Evolutionary conservation across 2,329 filamentous ascomycete species (phyloP).

Genomic region (Penicillium sp.): DNA sequence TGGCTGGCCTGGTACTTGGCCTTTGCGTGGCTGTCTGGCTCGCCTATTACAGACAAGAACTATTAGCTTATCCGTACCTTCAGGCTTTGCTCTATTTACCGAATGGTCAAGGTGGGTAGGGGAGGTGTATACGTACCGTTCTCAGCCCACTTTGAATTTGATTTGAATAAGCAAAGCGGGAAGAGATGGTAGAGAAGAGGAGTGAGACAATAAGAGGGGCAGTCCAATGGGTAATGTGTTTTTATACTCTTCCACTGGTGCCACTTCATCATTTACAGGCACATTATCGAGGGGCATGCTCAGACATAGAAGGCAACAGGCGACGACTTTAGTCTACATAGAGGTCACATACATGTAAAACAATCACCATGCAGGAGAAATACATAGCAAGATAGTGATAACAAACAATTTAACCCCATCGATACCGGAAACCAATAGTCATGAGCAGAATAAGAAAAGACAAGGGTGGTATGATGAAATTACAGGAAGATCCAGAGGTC

Average conservation of each 20-base stretch:
- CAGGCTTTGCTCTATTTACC: too few relatives aligned
- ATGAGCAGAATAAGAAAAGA: constrained; percentile 3
- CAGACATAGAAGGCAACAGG: neutral
- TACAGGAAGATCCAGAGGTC: constrained; percentile 9
- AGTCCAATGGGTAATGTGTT: neutral
- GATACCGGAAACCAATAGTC: neutral
- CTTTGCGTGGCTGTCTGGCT: constrained; percentile 65
- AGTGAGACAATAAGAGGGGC: neutral
- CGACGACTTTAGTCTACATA: neutral
- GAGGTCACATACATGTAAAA: neutral
- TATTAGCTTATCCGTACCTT: neutral
- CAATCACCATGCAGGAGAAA: neutral
- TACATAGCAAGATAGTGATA: neutral
- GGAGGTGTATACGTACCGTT: constrained; percentile 51
- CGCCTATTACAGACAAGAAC: constrained; percentile 46
- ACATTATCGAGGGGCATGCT: neutral
- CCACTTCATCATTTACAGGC: neutral
- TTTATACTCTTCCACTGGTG: constrained; percentile 1
- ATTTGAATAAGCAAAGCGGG: neutral
- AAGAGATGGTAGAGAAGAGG: neutral
- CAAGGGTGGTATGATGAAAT: constrained; percentile 17
- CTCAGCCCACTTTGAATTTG: constrained; percentile 15
- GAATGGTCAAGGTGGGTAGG: too few relatives aligned
- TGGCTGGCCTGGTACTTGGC: constrained; percentile 57
- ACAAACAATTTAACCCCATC: neutral